Evolutionary conservation across 2,329 filamentous ascomycete species (phyloP).

Genomic region (Colletotrichum abscissum): DNA sequence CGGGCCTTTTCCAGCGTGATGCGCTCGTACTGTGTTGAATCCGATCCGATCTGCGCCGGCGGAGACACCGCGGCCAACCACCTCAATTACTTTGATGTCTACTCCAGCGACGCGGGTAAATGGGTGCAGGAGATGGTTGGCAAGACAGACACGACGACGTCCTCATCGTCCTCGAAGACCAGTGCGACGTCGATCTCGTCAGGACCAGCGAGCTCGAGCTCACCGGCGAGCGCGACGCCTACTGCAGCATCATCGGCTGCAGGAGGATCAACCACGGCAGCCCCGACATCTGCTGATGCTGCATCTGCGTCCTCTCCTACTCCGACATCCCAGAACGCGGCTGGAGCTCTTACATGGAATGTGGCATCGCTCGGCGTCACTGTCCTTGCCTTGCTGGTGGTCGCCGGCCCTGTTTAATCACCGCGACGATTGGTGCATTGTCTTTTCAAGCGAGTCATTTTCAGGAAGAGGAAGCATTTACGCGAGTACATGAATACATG

Average conservation of each 20-base stretch:
- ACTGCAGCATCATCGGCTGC: background rate
- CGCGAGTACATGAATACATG: background rate
- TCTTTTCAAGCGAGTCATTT: background rate
- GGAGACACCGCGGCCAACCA: constrained; percentile 47
- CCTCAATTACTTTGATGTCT: constrained; percentile 45
- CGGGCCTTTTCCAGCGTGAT: constrained; percentile 41
- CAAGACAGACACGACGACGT: background rate
- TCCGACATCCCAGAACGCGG: background rate
- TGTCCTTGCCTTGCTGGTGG: background rate
- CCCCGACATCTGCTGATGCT: background rate
- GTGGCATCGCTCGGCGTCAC: background rate
- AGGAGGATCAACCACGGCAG: background rate
- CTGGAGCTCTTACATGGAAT: background rate
- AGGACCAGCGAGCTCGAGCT: background rate
- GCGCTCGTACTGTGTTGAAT: constrained; percentile 48
- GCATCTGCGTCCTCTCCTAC: background rate
- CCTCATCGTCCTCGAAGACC: constrained; percentile 4
- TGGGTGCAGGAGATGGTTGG: constrained; percentile 28
- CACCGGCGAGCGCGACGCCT: background rate
- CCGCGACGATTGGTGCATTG: background rate
- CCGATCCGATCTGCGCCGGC: constrained; percentile 53
- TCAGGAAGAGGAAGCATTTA: background rate
- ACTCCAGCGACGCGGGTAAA: constrained; percentile 24
- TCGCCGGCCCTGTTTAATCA: background rate
- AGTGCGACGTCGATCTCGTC: background rate